phyloP scores from a whole-genome alignment of 192 early-diverging fungal species.

The Coemansia sp. region DNA sequence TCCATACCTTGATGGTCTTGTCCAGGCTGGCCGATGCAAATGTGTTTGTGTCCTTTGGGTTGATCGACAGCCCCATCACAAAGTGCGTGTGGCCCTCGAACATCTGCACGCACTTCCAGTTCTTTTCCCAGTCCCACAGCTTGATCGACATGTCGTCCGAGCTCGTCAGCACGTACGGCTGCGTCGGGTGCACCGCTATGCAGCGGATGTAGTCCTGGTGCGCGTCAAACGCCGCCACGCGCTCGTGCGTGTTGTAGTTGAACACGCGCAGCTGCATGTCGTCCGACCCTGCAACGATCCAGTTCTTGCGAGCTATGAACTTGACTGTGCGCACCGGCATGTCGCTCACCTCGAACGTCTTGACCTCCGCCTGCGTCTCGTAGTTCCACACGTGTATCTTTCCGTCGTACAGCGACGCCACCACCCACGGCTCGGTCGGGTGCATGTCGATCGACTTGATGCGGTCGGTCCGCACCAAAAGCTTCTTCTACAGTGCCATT shows the following conservation, averaged over 20 bases:
- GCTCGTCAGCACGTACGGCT: slow-evolving; percentile 87
- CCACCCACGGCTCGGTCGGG: slow-evolving; percentile 98
- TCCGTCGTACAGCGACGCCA: slow-evolving; percentile 95
- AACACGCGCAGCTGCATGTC: slow-evolving; percentile 97
- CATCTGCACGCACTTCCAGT: slow-evolving; percentile 93
- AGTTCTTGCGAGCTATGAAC: slow-evolving; percentile 97
- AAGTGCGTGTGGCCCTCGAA: slow-evolving; percentile 98
- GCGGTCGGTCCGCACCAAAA: slow-evolving; percentile 77
- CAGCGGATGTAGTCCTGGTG: slow-evolving; percentile 96
- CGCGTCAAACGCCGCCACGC: slow-evolving; percentile 92
- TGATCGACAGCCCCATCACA: slow-evolving; percentile 96
- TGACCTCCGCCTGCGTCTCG: slow-evolving; percentile 92
- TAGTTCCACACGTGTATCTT: slow-evolving; percentile 98
- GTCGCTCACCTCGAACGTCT: slow-evolving; percentile 95
- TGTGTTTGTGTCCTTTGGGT: slow-evolving; percentile 99
- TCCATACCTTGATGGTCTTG: slow-evolving; percentile 97
- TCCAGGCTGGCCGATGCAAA: slow-evolving; percentile 98
- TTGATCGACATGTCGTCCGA: slow-evolving; percentile 98
- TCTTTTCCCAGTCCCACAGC: slow-evolving; percentile 99
- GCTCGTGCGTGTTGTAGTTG: slow-evolving; percentile 99
- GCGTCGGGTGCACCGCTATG: slow-evolving; percentile 96
- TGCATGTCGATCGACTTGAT: slow-evolving; percentile 99
- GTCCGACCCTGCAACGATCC: slow-evolving; percentile 94
- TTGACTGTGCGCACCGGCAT: slow-evolving; percentile 96
- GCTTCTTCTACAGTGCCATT: slow-evolving; percentile 49